Evolutionary conservation across 2,329 filamentous ascomycete genomes (phyloP).

Genomic region (Colletotrichum sp.): DNA sequence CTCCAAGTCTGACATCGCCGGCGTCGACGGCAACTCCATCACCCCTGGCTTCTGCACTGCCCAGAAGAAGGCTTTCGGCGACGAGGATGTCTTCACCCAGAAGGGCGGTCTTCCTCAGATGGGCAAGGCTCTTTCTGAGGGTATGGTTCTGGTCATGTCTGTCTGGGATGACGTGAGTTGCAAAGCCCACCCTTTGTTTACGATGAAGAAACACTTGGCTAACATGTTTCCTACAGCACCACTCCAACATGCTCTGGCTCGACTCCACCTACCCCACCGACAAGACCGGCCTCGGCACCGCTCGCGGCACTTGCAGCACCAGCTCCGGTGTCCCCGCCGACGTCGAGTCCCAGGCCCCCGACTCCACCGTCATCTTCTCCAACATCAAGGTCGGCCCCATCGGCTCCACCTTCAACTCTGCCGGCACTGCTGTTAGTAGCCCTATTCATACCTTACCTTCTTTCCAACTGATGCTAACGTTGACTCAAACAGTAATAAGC

Average conservation of each 20-base stretch:
- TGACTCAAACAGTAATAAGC: background rate
- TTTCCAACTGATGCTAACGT: background rate
- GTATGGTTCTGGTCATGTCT: slow-evolving; percentile 55
- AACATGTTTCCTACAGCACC: slow-evolving; percentile 41
- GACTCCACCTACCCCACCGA: slow-evolving; percentile 67
- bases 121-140: slow-evolving; percentile 46
- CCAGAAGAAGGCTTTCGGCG: slow-evolving; percentile 63
- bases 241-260: slow-evolving; percentile 76
- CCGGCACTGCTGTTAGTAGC: background rate
- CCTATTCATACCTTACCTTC: accelerated
- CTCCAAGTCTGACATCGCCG: slow-evolving; percentile 43
- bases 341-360: slow-evolving; percentile 50
- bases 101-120: slow-evolving; percentile 65
- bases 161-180: slow-evolving; percentile 61
- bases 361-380: slow-evolving; percentile 59
- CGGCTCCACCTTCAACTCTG: slow-evolving; percentile 51
- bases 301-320: slow-evolving; percentile 59
- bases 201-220: background rate
- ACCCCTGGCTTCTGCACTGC: slow-evolving; percentile 62
- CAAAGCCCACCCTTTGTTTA: background rate
- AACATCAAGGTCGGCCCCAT: slow-evolving; percentile 56
- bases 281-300: slow-evolving; percentile 48
- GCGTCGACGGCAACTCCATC: slow-evolving; percentile 51
- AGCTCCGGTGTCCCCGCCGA: slow-evolving; percentile 55
- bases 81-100: slow-evolving; percentile 54